These are phyloP conservation scores for Monosporascus sp. DNA, from an alignment of 2,329 filamentous ascomycete genomes.

Conservation along the genomic window DNA sequence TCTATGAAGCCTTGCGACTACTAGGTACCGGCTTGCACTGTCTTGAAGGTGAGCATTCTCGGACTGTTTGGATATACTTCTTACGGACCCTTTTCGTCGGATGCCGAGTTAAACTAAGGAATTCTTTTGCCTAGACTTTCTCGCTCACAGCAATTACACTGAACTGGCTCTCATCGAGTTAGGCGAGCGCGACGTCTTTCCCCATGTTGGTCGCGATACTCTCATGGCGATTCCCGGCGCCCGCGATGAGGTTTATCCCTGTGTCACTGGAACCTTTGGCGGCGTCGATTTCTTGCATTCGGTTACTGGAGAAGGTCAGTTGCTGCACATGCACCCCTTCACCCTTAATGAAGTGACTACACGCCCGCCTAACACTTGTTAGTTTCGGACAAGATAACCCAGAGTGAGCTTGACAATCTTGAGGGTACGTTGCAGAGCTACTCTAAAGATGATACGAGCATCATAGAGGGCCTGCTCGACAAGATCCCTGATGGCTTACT, in stretches of 20 bases:
- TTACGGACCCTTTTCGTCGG: background rate
- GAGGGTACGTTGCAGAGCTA: constrained; percentile 73
- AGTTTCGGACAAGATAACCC: constrained; percentile 84
- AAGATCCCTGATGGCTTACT: constrained; percentile 79
- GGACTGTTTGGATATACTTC: background rate
- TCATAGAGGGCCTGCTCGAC: constrained; percentile 73
- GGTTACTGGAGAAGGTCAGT: constrained; percentile 62
- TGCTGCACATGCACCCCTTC: background rate
- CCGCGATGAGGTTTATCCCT: constrained; percentile 64
- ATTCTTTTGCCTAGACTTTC: constrained; percentile 56
- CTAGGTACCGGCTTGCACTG: constrained; percentile 87
- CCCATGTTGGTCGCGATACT: constrained; percentile 77
- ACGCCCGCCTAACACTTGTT: background rate
- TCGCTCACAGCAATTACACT: constrained; percentile 89
- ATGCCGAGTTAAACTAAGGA: too few species aligned
- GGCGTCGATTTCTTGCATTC: constrained; percentile 93
- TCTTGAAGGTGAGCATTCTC: constrained; percentile 56
- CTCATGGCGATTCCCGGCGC: constrained; percentile 64
- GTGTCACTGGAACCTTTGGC: constrained; percentile 88
- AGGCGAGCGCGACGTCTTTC: constrained; percentile 75
- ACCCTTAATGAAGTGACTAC: background rate
- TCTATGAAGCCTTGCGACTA: constrained; percentile 80
- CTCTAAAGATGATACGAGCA: constrained; percentile 60
- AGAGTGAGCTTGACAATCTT: constrained; percentile 84
- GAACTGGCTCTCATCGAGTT: constrained; percentile 85